Evolutionary conservation across 2,329 filamentous ascomycete genomes (phyloP).

Genomic region (Colletotrichum sidae): DNA sequence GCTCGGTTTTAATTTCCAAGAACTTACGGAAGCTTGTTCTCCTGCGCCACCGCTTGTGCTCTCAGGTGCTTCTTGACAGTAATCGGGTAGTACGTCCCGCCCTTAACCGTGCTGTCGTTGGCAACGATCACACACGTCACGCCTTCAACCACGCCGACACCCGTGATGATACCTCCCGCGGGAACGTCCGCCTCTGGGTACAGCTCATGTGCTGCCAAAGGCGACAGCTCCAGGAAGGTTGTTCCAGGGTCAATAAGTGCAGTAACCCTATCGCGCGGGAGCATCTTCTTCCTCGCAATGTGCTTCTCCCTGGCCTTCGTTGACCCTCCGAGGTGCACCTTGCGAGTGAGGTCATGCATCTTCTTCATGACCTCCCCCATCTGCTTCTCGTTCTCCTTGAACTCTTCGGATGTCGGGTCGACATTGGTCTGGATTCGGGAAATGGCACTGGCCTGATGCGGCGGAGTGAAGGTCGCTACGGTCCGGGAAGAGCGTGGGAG

Average conservation of each 20-base stretch:
- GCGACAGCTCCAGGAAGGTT: conserved; percentile 91
- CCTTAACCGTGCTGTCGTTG: conserved; percentile 97
- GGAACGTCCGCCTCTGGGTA: conserved; percentile 91
- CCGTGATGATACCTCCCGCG: conserved; percentile 91
- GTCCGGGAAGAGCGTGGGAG: conserved; percentile 48
- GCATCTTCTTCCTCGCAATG: conserved; percentile 89
- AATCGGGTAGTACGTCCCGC: conserved; percentile 95
- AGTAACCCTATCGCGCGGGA: conserved; percentile 88
- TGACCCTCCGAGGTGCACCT: conserved; percentile 80
- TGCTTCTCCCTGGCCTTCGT: conserved; percentile 90
- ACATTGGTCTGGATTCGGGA: conserved; percentile 82
- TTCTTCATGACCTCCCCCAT: conserved; percentile 80
- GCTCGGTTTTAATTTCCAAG: conserved; percentile 1
- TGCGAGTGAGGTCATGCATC: conserved; percentile 76
- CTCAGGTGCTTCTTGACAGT: conserved; percentile 98
- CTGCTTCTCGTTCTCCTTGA: conserved; percentile 81
- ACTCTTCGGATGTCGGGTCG: conserved; percentile 82
- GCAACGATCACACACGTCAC: conserved; percentile 94
- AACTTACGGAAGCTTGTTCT: conserved; percentile 80
- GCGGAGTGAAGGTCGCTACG: conserved; percentile 82
- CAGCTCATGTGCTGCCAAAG: conserved; percentile 87
- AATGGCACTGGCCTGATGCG: conserved; percentile 84
- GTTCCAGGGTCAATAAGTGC: conserved; percentile 90
- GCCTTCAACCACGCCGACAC: conserved; percentile 89
- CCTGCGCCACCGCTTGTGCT: conserved; percentile 88